Evolutionary conservation across 2,329 filamentous ascomycete species (phyloP), one percentile per base, ranked within the genome.

Genomic region (Botryotinia narcissicola): DNA sequence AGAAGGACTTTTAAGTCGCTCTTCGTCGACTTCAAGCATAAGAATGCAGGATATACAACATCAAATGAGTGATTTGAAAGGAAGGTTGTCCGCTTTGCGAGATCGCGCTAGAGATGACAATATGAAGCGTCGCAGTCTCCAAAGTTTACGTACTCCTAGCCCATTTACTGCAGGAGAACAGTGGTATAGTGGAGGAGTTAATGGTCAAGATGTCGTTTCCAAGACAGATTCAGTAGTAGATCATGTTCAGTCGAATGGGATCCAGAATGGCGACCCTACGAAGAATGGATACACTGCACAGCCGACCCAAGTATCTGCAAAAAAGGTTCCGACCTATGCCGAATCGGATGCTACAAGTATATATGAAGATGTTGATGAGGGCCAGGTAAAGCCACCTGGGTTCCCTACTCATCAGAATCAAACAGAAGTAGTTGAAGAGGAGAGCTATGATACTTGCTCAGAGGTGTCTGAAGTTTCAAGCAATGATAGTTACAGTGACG

Each of bases 41-140:
- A 85, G 87, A 78, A 86, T 88, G 64, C 86, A 86, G 37, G 88
- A 90, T 79, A 83, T 93, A 61, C 87, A 87, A 48, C 87, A 90
- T 76, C 90, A 93, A 80, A 90, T 93, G 87, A 87, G 89, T 71
- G 90, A 89, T 74, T 82, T 93, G 54, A 90, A 90, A 78, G 89
- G 89, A 74, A 89, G 90, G 74, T 90, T 93, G 54, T 91, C 90
- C 8, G 87, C 85, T n/a, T 81, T 93, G 54, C 89, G 89, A 78
- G 87, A 90, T 75, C 87, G 87, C 74, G 88, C 89, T 16, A 86
- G 89, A 70, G 89, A 91, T 77, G 91, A 93, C 75, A 88, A 85
- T 72, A 82, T 92, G 77, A 86, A 87, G 74, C 85, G 91, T 72
- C 86, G 87, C 70, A 92, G 90, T 80, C 80, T 90, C 68, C 87